phyloP scores from a whole-genome alignment of 306 rosid genomes.

The Sesbania bispinosa region DNA sequence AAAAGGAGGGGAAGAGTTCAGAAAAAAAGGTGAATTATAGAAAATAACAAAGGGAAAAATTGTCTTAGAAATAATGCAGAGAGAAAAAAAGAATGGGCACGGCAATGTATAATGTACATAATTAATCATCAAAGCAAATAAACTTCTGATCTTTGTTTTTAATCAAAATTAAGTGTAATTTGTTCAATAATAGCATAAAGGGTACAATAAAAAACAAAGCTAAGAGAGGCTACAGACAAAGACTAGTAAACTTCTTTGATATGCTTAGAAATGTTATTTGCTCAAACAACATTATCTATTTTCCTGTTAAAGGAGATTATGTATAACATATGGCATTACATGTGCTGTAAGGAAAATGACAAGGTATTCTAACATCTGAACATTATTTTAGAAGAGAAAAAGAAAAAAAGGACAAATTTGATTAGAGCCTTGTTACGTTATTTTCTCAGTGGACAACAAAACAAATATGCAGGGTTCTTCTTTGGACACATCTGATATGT shows the following conservation, averaged over 20 bases:
- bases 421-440: neutral
- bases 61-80: neutral
- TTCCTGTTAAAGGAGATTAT: neutral
- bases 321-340: neutral
- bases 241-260: neutral
- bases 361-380: slow-evolving; percentile 2
- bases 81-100: neutral
- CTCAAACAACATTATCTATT: slow-evolving; percentile 11
- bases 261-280: neutral
- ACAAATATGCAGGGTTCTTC: slow-evolving; percentile 34
- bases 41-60: neutral
- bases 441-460: slow-evolving; percentile 25
- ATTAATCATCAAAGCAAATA: neutral
- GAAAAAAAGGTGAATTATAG: too few species aligned
- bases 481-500: slow-evolving; percentile 44
- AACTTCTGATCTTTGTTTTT: neutral
- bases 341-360: slow-evolving; percentile 6
- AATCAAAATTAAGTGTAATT: neutral
- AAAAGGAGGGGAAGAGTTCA: too few species aligned
- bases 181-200: neutral
- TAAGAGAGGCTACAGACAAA: neutral
- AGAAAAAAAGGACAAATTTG: slow-evolving; percentile 3
- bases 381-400: neutral
- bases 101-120: neutral
- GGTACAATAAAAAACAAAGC: neutral